Conservation (phyloP, 2,329 filamentous ascomycete genomes). For the Curvularia lunata region DNA sequence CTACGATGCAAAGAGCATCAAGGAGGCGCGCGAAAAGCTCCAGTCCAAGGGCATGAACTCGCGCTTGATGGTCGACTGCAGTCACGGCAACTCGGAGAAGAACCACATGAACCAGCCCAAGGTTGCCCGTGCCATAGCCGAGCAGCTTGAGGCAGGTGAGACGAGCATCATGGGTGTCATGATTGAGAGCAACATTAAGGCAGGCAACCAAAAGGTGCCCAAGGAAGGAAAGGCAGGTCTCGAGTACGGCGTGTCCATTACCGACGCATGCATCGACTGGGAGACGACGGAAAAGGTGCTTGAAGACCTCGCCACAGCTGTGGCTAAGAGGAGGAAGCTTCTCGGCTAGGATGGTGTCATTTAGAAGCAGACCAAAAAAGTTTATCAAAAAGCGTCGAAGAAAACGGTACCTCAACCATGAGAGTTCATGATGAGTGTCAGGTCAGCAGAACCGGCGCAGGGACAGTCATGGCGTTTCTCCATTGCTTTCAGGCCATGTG, state of each 20-base stretch:
- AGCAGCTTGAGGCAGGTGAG: conserved; percentile 86
- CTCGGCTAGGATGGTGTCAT: conserved; percentile 40
- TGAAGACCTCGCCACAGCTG: conserved; percentile 77
- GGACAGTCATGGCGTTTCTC: conserved; percentile 11
- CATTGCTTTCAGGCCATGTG: neutral
- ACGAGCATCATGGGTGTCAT: conserved; percentile 93
- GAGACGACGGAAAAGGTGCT: conserved; percentile 84
- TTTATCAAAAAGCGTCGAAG: neutral
- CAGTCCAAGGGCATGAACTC: conserved; percentile 74
- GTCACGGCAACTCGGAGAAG: conserved; percentile 94
- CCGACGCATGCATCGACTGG: conserved; percentile 96
- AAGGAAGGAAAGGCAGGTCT: conserved; percentile 82
- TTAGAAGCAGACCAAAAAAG: conserved; percentile 15
- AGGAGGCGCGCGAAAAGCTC: conserved; percentile 80
- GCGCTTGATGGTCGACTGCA: conserved; percentile 96
- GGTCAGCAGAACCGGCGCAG: conserved; percentile 8
- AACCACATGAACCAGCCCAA: conserved; percentile 97
- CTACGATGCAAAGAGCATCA: conserved; percentile 85
- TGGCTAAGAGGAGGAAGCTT: conserved; percentile 72
- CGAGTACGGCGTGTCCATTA: conserved; percentile 95
- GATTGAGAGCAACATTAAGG: conserved; percentile 97
- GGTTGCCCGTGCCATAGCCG: conserved; percentile 80
- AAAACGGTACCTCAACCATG: neutral
- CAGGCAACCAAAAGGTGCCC: conserved; percentile 92
- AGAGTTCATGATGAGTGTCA: neutral